Evolutionary conservation across 345 rosid genomes (phyloP).

Genomic region (Cardamine resedifolia): DNA sequence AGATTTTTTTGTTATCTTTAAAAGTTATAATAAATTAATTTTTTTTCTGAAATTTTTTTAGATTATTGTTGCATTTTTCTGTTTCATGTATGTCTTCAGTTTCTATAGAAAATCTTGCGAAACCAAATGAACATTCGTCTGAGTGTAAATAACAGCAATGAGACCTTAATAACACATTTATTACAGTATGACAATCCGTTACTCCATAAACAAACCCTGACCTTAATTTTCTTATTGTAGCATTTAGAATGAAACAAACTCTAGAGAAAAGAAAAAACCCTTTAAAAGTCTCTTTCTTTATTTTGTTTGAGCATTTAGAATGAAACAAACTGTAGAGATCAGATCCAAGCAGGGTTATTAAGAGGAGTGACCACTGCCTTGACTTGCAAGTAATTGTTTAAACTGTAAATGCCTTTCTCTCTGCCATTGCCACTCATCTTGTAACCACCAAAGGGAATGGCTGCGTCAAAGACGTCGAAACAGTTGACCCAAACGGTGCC

Average conservation of each 20-base stretch:
- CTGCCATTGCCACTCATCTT: conserved; percentile 96
- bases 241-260: neutral
- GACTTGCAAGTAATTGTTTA: conserved; percentile 82
- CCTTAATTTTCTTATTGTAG: neutral
- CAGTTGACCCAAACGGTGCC: conserved; percentile 96
- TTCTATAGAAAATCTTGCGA: neutral
- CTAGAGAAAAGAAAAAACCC: neutral
- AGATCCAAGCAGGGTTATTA: conserved; percentile 84
- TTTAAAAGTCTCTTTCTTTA: neutral
- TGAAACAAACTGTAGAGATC: conserved; percentile 20
- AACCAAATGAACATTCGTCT: neutral
- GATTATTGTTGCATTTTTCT: neutral
- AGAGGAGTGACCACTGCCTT: conserved; percentile 88
- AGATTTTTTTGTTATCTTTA: neutral
- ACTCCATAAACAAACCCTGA: conserved; percentile 14
- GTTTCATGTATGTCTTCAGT: neutral
- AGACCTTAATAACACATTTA: conserved; percentile 3
- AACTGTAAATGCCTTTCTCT: conserved; percentile 95
- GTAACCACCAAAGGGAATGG: conserved; percentile 93
- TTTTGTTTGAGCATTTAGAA: conserved; percentile 4
- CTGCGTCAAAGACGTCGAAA: conserved; percentile 88
- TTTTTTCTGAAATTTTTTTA: too few relatives aligned
- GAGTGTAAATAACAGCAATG: neutral
- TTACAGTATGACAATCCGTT: conserved; percentile 13
- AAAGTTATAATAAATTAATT: neutral